These are phyloP conservation scores for Lentinula sp. DNA, from an alignment of 768 basidiomycete species.

Conservation along the genomic window DNA sequence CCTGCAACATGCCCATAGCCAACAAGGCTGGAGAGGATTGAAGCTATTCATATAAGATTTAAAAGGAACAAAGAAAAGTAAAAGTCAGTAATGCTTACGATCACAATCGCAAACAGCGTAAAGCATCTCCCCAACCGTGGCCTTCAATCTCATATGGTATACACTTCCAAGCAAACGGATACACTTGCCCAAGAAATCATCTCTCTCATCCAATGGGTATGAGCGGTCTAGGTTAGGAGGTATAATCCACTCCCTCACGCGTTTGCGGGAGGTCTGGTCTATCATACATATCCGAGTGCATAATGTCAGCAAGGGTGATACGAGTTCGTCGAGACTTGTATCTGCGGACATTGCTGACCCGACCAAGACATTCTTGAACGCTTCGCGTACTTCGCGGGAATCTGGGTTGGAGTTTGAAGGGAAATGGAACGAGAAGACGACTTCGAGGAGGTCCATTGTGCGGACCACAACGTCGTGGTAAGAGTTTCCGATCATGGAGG, in stretches of 20 bases:
- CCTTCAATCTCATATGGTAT: constrained; percentile 68
- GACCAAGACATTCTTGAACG: constrained; percentile 35
- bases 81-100: constrained; percentile 1
- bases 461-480: constrained; percentile 50
- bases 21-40: constrained; percentile 50
- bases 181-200: constrained; percentile 73
- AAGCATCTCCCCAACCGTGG: constrained; percentile 80
- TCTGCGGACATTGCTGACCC: constrained; percentile 24
- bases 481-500: constrained; percentile 13
- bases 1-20: constrained; percentile 32
- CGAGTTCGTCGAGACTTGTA: constrained; percentile 65
- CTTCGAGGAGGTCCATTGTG: constrained; percentile 64
- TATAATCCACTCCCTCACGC: constrained; percentile 64
- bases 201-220: constrained; percentile 62
- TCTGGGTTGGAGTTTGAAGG: constrained; percentile 62
- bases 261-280: constrained; percentile 48
- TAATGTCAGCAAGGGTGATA: constrained; percentile 74
- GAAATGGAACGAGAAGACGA: constrained; percentile 56
- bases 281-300: constrained; percentile 65
- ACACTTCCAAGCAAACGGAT: constrained; percentile 72
- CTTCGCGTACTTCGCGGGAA: constrained; percentile 51
- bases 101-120: constrained; percentile 80
- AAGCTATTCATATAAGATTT: constrained; percentile 29
- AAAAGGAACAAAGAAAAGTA: neutral
- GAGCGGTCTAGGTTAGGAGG: constrained; percentile 80